A percentile compares a stretch with the other conserved stretches of the same genome.
These are phyloP conservation scores for Anastatica hierochuntica DNA, from an alignment of 345 rosid species.

Conservation along the genomic window DNA sequence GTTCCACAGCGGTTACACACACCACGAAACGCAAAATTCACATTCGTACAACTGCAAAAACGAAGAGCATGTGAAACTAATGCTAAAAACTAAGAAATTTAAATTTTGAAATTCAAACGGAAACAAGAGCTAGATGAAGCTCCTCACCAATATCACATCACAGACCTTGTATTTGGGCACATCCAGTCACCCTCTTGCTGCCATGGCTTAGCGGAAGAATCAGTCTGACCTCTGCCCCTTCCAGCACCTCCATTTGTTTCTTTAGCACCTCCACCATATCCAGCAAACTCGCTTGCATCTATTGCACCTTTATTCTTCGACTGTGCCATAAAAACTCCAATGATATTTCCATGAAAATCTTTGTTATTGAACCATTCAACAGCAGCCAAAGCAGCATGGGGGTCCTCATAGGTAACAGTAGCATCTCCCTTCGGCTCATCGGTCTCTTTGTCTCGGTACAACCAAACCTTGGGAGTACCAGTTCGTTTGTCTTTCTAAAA, in stretches of 20 bases:
- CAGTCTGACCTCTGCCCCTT: slow-evolving; percentile 69
- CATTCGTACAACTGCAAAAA: slow-evolving; percentile 87
- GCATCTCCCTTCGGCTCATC: slow-evolving; percentile 97
- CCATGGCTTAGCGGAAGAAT: slow-evolving; percentile 76
- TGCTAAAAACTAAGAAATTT: background rate
- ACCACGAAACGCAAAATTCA: slow-evolving; percentile 96
- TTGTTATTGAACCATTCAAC: slow-evolving; percentile 97
- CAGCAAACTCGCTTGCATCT: slow-evolving; percentile 36
- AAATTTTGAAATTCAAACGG: slow-evolving; percentile 1
- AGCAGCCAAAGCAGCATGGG: slow-evolving; percentile 94
- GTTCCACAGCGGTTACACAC: slow-evolving; percentile 95
- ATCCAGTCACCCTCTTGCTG: slow-evolving; percentile 98
- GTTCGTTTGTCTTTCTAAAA: slow-evolving; percentile 82
- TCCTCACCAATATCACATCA: slow-evolving; percentile 99
- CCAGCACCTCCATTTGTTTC: slow-evolving; percentile 49
- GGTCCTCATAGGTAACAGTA: slow-evolving; percentile 93
- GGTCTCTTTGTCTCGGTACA: slow-evolving; percentile 77
- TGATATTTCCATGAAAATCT: slow-evolving; percentile 78
- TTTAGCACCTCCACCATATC: slow-evolving; percentile 34
- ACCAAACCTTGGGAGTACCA: slow-evolving; percentile 86
- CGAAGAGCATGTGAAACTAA: slow-evolving; percentile 19
- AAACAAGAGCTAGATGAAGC: slow-evolving; percentile 70
- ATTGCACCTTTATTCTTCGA: slow-evolving; percentile 50
- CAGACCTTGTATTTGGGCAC: slow-evolving; percentile 99
- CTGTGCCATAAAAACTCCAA: slow-evolving; percentile 79